These are phyloP conservation scores for Crucihimalaya himalaica DNA, from an alignment of 345 rosid species.

Conservation along the genomic window DNA sequence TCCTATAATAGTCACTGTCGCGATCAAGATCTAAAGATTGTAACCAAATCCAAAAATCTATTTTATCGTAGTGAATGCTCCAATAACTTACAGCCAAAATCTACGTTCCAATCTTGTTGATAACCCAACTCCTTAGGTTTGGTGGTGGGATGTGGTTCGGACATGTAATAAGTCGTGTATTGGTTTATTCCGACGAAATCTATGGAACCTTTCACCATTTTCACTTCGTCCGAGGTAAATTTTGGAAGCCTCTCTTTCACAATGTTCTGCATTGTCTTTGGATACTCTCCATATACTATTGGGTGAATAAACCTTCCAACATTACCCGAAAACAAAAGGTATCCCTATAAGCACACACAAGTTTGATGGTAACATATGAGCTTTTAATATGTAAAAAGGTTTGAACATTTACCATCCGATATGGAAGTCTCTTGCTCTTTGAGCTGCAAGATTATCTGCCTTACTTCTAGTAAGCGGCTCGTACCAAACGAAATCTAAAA, in stretches of 20 bases:
- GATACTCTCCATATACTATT: conserved; percentile 86
- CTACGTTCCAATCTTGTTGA: conserved; percentile 90
- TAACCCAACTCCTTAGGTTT: conserved; percentile 63
- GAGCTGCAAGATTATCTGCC: conserved; percentile 88
- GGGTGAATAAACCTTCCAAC: conserved; percentile 85
- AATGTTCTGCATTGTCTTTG: conserved; percentile 78
- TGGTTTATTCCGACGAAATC: conserved; percentile 94
- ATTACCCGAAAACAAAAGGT: background rate
- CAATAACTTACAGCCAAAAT: conserved; percentile 68
- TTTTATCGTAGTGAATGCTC: background rate
- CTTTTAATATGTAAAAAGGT: background rate
- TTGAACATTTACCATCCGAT: conserved; percentile 71
- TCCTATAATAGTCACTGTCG: background rate
- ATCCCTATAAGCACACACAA: background rate
- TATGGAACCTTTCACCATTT: conserved; percentile 88
- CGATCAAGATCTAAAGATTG: background rate
- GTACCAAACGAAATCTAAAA: conserved; percentile 92
- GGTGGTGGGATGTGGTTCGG: conserved; percentile 52
- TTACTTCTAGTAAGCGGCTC: conserved; percentile 90
- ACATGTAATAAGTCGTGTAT: conserved; percentile 78
- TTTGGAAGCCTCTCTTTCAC: conserved; percentile 80
- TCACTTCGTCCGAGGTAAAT: conserved; percentile 70
- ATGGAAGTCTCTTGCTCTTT: conserved; percentile 95
- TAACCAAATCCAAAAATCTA: background rate
- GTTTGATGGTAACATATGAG: background rate